phyloP scores from a whole-genome alignment of 78 protist species.

The Planoprotostelium fungivorum region DNA sequence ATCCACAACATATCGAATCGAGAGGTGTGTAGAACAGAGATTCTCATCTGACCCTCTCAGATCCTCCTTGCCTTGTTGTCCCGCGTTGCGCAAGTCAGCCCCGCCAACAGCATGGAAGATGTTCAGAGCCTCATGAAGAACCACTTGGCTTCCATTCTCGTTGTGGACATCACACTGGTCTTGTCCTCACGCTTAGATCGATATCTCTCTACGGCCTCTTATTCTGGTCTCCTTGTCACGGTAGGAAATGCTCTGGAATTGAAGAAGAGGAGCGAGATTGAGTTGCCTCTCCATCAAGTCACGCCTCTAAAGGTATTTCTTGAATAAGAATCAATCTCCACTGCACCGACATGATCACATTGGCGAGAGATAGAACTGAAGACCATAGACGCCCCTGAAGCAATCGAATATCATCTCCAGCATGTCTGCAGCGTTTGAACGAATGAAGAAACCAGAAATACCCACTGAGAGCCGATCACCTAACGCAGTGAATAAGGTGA shows the following conservation, averaged over 20 bases:
- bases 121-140: neutral
- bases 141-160: neutral
- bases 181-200: neutral
- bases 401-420: neutral
- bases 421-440: neutral
- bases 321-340: no score
- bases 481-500: no score
- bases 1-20: neutral
- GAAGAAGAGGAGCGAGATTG: neutral
- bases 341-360: no score
- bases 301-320: neutral
- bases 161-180: neutral
- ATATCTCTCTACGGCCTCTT: neutral
- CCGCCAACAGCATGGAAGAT: neutral
- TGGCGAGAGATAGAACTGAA: neutral
- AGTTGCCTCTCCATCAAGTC: neutral
- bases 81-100: neutral
- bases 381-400: neutral
- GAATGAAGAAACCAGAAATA: neutral
- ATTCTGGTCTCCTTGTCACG: neutral
- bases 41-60: neutral
- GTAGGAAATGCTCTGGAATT: neutral
- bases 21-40: neutral
- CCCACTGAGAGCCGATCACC: no score
- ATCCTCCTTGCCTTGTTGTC: neutral